Conservation (phyloP, 345 rosid species). For the Lenwebbia sp. region DNA sequence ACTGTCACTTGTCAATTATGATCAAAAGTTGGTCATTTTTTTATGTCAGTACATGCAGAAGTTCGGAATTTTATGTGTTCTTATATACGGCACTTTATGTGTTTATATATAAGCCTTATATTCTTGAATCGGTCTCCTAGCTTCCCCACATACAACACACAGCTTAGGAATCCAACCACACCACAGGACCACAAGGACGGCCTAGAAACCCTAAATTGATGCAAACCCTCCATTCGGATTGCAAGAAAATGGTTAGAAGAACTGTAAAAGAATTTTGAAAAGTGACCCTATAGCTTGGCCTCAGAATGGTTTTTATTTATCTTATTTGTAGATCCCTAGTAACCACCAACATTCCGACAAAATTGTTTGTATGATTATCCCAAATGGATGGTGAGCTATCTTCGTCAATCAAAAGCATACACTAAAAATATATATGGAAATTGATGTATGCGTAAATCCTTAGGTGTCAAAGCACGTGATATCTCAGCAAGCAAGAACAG, state of each 20-base stretch:
- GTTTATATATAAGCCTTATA: background rate
- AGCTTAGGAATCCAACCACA: background rate
- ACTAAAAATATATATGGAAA: background rate
- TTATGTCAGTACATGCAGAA: background rate
- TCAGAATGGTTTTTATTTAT: background rate
- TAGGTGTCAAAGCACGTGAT: background rate
- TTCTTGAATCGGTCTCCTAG: background rate
- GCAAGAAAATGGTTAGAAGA: background rate
- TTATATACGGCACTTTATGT: background rate
- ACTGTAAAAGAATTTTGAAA: background rate
- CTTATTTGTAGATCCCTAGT: background rate
- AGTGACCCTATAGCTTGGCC: background rate
- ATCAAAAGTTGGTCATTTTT: background rate
- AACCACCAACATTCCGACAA: conserved; percentile 28
- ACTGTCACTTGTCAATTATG: no score
- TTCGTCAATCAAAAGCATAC: conserved; percentile 15
- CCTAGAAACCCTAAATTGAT: background rate
- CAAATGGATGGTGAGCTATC: conserved; percentile 36
- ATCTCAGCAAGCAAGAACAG: background rate
- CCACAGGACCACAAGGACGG: background rate
- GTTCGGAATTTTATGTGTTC: background rate
- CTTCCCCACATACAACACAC: background rate
- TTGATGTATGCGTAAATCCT: background rate
- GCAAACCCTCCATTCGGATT: background rate
- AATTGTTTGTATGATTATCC: conserved; percentile 16